Evolutionary conservation across 164 flowering plant species (phyloP), one percentile per base, ranked within the genome.

Genomic region (Warburgia ugandensis): DNA sequence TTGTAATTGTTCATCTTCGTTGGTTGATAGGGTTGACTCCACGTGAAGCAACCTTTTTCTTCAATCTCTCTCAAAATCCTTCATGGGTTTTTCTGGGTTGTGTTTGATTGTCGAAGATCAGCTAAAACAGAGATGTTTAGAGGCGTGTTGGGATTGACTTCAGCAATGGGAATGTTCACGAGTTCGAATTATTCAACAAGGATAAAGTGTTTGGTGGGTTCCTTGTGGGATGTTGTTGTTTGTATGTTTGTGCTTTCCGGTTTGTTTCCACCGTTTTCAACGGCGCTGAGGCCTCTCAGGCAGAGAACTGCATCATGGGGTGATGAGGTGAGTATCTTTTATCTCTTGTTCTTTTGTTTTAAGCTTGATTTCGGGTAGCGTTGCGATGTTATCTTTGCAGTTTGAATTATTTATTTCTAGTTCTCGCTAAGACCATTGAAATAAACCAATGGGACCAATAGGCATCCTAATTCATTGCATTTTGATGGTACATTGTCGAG

Each of bases 231-330:
- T 58, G 22, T 56, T 48, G 28, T 68, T 27, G 31, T 73, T 35
- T 74, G 70, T 19, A 48, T 73, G 4, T 77, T 68, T 60, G 22
- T 72, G 16, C 32, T 53, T 43, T 60, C 70, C 13, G 43, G 42
- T 43, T 43, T 72, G 56, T 40, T 64, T 6, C 48, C 8, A 52
- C 77, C 81, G 2, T 84, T 55, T 23, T 55, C 29, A 39, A 31
- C 39, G 39, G 82, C 74, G n/a, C 60, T 84, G 17, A 73, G 97
- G 61, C 97, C 97, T 14, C 68, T 90, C 44, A 69, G 84, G 62
- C 94, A 90, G 66, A 73, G 75, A 37, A 55, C 79, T 57, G 66
- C 74, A 48, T 77, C 90, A 5, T 80, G 90, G 90, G 80, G 92
- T 21, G 86, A 81, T 58, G 86, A 90, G 95, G 97, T 86, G 37